Conservation (phyloP, 208 protist genomes). For the Trypanosoma cruzi region DNA sequence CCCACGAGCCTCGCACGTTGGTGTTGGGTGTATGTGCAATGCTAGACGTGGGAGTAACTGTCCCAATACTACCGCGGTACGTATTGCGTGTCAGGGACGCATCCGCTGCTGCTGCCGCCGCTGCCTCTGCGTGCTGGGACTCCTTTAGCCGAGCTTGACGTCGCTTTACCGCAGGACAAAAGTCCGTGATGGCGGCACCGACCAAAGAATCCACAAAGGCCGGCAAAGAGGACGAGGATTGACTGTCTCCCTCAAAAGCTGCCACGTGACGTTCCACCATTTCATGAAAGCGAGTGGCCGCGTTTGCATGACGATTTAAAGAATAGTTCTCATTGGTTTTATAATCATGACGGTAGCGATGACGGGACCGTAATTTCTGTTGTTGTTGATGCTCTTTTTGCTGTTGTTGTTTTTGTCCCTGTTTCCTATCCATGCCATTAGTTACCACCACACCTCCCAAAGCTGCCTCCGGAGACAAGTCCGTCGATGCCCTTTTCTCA, state of each 20-base stretch:
- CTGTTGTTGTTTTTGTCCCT: neutral
- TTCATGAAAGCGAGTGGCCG: conserved; percentile 22
- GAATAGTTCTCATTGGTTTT: neutral
- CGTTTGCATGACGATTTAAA: neutral
- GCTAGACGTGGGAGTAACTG: neutral
- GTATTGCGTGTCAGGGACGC: neutral
- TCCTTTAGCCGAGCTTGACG: conserved; percentile 27
- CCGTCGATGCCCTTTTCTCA: neutral
- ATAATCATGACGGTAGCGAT: neutral
- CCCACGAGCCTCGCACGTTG: neutral
- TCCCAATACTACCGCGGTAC: neutral
- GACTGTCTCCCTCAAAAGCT: conserved; percentile 2
- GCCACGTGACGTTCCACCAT: conserved; percentile 25
- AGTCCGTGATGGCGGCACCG: conserved; percentile 26
- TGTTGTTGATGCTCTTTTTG: neutral
- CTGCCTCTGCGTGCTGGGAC: conserved; percentile 21
- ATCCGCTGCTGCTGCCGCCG: no score
- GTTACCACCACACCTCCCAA: neutral
- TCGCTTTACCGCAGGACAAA: conserved; percentile 25
- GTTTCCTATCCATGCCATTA: neutral
- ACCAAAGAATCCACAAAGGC: conserved; percentile 32
- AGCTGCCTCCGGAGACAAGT: neutral
- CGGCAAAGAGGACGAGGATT: neutral
- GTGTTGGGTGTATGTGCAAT: neutral
- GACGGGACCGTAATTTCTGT: neutral